Evolutionary conservation across 495 filamentous ascomycete species (phyloP), one percentile per base, ranked within the genome.

Genomic region (Penicillium goetzii): DNA sequence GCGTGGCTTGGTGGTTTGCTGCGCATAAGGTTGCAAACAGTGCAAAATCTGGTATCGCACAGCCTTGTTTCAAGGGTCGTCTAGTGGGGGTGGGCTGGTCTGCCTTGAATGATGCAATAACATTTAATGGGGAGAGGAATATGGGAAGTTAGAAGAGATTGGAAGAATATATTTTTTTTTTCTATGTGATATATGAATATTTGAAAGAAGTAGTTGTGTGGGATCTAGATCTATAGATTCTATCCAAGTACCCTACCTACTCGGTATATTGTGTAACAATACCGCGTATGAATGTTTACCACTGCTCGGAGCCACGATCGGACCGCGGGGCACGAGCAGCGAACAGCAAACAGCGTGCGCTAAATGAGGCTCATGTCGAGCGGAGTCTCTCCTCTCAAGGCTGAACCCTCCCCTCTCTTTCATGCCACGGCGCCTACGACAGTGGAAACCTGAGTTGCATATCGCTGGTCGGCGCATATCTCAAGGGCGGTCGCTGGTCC

Each of bases 351-450:
- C n/a, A n/a, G n/a, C n/a, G n/a, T n/a, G n/a, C 61, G 61, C 61
- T 63, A 58, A 63, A 53, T 63, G 54, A 63, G 61, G 61, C 61
- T 63, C 61, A 54, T 62, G 28, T 10, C 32, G 12, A 55, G 52
- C 52, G 52, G 52, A 55, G 30, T 23, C 52, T 33, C 32, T 33
- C 52, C 30, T 54, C 51, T 54, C 52, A 36, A 55, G 52, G 52
- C 52, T 55, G 52, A 55, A 34, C 52, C 52, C 30, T 23, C 23
- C 15, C 25, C 47, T 25, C 19, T 34, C 52, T 55, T 30, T 12
- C 33, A 33, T 55, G 32, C 52, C 50, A 53, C 50, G 43, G 43
- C 43, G 43, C 43, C 43, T 47, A 47, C 21, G 21, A 2, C n/a
- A 4, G 15, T 11, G 41, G 41, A 43, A 43, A 17, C 3, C 17